Evolutionary conservation across 306 rosid species (phyloP).

Genomic region (Inga laurina): DNA sequence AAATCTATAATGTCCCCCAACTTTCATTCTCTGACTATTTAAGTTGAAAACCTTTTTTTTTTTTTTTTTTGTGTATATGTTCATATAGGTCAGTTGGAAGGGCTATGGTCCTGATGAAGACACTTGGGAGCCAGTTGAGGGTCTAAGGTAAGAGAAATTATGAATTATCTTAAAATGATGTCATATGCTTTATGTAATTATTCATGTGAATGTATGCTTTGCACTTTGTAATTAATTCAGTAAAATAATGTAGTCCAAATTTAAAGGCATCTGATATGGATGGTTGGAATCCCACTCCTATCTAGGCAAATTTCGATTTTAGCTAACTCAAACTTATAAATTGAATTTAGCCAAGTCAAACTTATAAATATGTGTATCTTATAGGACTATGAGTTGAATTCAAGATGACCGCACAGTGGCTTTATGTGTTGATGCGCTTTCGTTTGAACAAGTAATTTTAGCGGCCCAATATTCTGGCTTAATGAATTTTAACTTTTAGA

Average conservation of each 20-base stretch:
- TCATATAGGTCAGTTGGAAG: slow-evolving; percentile 71
- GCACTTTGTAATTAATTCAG: background rate
- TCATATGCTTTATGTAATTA: background rate
- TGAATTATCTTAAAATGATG: background rate
- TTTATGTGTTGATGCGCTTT: background rate
- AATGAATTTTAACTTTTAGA: background rate
- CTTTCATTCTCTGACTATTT: background rate
- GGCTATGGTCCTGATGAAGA: slow-evolving; percentile 68
- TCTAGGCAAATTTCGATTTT: background rate
- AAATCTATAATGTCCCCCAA: too few species aligned
- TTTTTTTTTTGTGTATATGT: background rate
- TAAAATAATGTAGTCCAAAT: background rate
- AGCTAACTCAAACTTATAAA: background rate
- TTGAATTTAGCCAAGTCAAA: background rate
- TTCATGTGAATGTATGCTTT: background rate
- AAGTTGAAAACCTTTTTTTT: background rate
- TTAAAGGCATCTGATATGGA: background rate
- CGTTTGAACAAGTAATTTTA: background rate
- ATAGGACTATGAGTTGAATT: background rate
- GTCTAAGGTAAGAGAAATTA: slow-evolving; percentile 48
- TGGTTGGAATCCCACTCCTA: background rate
- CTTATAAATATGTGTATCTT: background rate
- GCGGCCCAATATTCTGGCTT: background rate
- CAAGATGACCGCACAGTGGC: background rate
- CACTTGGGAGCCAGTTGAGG: slow-evolving; percentile 79